Percentiles rank a stretch among this genome's conserved stretches.
These are phyloP conservation scores for Cajanus cajan DNA, from an alignment of 306 rosid genomes.

Conservation along the genomic window DNA sequence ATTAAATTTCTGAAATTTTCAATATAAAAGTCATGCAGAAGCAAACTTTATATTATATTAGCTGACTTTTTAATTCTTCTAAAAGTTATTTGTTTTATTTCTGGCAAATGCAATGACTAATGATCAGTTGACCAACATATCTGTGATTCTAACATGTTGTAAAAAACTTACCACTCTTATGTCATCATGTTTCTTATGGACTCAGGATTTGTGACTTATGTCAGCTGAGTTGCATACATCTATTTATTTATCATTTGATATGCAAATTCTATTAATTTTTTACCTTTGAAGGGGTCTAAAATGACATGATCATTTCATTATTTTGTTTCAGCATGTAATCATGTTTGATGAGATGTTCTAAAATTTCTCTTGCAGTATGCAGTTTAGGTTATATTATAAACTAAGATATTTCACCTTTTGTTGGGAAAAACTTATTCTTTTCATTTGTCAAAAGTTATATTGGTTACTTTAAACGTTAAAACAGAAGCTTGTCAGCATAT, in stretches of 20 bases:
- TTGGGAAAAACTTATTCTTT: neutral
- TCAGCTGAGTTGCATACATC: neutral
- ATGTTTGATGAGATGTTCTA: constrained; percentile 13
- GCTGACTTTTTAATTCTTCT: constrained; percentile 10
- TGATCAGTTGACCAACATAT: neutral
- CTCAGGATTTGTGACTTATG: neutral
- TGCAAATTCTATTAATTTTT: neutral
- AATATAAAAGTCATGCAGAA: neutral
- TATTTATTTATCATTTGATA: constrained; percentile 12
- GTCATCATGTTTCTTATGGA: neutral
- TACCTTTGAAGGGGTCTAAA: constrained; percentile 1
- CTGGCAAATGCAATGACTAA: neutral
- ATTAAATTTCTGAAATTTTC: constrained; percentile 8
- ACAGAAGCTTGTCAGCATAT: constrained; percentile 7
- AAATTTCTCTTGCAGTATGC: neutral
- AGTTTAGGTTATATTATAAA: constrained; percentile 10
- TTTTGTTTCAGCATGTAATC: constrained; percentile 3
- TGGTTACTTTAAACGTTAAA: neutral
- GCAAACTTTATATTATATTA: constrained; percentile 1
- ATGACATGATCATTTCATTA: constrained; percentile 15
- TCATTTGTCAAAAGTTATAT: neutral
- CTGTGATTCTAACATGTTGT: neutral
- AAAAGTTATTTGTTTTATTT: neutral
- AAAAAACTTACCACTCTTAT: neutral
- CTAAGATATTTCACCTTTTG: constrained; percentile 1